Percentiles rank a stretch among this genome's conserved stretches.
phyloP scores from a whole-genome alignment of 768 basidiomycete genomes.

The Lactarius vividus region DNA sequence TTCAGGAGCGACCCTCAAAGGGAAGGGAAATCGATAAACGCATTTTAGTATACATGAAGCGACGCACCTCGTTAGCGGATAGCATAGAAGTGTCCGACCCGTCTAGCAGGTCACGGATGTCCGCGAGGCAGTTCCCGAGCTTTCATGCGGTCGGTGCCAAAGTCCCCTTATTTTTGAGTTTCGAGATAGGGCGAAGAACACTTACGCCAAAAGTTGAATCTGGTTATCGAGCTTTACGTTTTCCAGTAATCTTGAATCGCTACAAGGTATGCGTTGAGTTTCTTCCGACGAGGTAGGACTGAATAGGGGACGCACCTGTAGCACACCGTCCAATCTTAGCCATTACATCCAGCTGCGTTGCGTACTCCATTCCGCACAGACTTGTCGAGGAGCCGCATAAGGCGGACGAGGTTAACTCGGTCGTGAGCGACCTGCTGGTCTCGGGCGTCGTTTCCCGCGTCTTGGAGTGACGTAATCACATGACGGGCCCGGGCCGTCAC shows the following conservation, averaged over 20 bases:
- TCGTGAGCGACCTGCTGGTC: no score
- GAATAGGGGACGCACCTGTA: constrained; percentile 52
- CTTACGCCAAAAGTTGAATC: constrained; percentile 13
- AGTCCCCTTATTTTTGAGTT: neutral
- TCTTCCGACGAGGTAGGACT: no score
- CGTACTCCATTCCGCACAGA: constrained; percentile 42
- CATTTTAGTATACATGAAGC: neutral
- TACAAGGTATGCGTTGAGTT: no score
- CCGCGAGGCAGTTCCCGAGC: constrained; percentile 44
- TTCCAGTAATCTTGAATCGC: no score
- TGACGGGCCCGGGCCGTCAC: no score
- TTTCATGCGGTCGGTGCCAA: constrained; percentile 37
- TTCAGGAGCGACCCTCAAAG: constrained; percentile 41
- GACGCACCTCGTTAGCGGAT: constrained; percentile 51
- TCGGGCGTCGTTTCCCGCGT: no score
- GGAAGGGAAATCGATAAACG: neutral
- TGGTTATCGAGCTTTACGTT: constrained; percentile 19
- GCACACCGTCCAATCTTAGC: constrained; percentile 52
- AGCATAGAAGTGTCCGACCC: constrained; percentile 51
- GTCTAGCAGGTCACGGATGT: constrained; percentile 50
- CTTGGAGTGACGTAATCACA: no score
- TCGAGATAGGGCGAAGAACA: neutral
- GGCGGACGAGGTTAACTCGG: no score
- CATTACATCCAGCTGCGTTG: constrained; percentile 43
- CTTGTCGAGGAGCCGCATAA: constrained; percentile 48